phyloP scores from a whole-genome alignment of 768 basidiomycete genomes.

The Boletus pseudopeckii region DNA sequence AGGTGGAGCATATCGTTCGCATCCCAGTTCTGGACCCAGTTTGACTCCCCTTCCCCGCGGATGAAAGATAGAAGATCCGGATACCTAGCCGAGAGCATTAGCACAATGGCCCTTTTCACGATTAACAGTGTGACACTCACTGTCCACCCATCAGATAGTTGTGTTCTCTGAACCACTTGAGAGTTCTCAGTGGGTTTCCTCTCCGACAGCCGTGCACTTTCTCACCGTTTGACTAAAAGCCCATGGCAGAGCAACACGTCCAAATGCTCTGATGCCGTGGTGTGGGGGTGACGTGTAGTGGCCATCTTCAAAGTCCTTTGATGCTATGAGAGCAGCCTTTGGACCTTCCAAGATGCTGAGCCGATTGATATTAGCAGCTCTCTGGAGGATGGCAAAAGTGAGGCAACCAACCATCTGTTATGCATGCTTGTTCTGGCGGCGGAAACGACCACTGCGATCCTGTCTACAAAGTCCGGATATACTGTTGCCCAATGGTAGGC shows the following conservation, averaged over 20 bases:
- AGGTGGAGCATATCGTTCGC: slow-evolving; percentile 52
- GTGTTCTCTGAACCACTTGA: slow-evolving; percentile 52
- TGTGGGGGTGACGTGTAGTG: slow-evolving; percentile 47
- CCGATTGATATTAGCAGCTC: not conserved
- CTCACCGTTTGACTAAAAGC: slow-evolving; percentile 51
- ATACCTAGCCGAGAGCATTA: slow-evolving; percentile 32
- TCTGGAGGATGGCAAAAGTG: not conserved
- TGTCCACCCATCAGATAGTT: slow-evolving; percentile 39
- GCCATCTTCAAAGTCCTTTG: slow-evolving; percentile 50
- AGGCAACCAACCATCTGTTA: slow-evolving; percentile 44
- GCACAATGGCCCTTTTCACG: not conserved
- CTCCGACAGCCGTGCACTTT: slow-evolving; percentile 78
- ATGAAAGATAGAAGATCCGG: slow-evolving; percentile 46
- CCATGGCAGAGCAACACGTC: slow-evolving; percentile 51
- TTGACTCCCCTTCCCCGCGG: slow-evolving; percentile 47
- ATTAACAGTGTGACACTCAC: slow-evolving; percentile 19
- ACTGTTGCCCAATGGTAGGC: slow-evolving; percentile 55
- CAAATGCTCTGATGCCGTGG: slow-evolving; percentile 53
- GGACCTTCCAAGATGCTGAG: slow-evolving; percentile 55
- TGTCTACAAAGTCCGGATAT: slow-evolving; percentile 52
- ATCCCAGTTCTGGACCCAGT: slow-evolving; percentile 45
- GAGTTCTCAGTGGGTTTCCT: slow-evolving; percentile 36
- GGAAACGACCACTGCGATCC: slow-evolving; percentile 42
- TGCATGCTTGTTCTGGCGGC: slow-evolving; percentile 53
- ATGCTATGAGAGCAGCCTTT: slow-evolving; percentile 47